These are phyloP conservation scores for Auricularia cornea DNA, from an alignment of 768 basidiomycete genomes.

Conservation along the genomic window DNA sequence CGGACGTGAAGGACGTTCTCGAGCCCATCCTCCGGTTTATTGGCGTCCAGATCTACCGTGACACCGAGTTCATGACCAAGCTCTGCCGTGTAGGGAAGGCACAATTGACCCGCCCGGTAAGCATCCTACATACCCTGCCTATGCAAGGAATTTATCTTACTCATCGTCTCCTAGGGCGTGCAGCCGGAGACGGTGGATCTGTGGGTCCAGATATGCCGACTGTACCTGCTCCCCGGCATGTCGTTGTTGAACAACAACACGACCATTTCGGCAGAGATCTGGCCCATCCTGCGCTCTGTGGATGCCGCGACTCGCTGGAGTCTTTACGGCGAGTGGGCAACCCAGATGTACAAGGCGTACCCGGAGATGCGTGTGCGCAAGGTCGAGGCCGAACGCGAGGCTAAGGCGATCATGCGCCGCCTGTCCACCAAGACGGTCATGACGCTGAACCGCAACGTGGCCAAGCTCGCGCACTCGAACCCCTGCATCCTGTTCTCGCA, in stretches of 20 bases:
- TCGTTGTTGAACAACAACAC: conserved; percentile 80
- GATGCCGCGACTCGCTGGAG: conserved; percentile 77
- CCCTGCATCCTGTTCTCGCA: conserved; percentile 86
- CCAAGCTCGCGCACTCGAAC: conserved; percentile 90
- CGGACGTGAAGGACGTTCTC: conserved; percentile 67
- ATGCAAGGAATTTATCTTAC: background rate
- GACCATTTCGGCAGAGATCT: conserved; percentile 84
- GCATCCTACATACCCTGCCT: conserved; percentile 4
- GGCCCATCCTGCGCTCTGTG: conserved; percentile 79
- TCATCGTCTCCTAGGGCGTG: background rate
- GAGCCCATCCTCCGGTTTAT: conserved; percentile 75
- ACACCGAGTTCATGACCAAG: conserved; percentile 70
- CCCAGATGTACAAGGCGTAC: conserved; percentile 59
- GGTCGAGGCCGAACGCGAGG: conserved; percentile 78
- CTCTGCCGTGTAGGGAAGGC: conserved; percentile 68
- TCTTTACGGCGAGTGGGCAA: conserved; percentile 94
- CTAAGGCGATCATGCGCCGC: conserved; percentile 82
- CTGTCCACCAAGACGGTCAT: conserved; percentile 79
- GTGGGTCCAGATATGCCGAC: conserved; percentile 76
- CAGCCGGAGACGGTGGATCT: conserved; percentile 25
- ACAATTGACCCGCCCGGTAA: conserved; percentile 51
- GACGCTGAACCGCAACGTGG: conserved; percentile 76
- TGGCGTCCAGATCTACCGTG: conserved; percentile 72
- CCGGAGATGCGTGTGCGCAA: conserved; percentile 72
- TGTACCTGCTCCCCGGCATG: conserved; percentile 78